Evolutionary conservation across 2,329 filamentous ascomycete genomes (phyloP).

Genomic region (Cadophora malorum): DNA sequence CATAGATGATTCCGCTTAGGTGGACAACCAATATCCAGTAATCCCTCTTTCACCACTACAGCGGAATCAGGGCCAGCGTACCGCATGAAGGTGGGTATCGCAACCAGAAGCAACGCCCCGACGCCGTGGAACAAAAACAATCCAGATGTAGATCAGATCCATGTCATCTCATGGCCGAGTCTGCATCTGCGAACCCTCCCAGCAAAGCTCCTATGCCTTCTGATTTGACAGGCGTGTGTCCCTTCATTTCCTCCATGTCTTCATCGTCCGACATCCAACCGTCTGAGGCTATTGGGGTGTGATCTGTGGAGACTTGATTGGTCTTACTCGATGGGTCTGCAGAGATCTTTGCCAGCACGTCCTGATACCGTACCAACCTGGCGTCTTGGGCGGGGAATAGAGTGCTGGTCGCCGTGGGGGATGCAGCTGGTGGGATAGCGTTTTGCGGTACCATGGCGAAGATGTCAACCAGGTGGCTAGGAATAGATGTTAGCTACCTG

Average conservation of each 20-base stretch:
- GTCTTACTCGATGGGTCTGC: constrained; percentile 51
- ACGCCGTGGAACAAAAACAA: constrained; percentile 42
- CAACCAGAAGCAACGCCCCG: constrained; percentile 40
- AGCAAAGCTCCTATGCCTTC: constrained; percentile 45
- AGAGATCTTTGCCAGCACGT: constrained; percentile 65
- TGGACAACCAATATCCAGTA: constrained; percentile 41
- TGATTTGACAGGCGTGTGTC: constrained; percentile 43
- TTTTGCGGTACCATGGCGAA: constrained; percentile 66
- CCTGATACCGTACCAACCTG: constrained; percentile 64
- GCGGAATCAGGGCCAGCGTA: constrained; percentile 35
- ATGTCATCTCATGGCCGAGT: constrained; percentile 42
- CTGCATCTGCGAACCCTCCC: constrained; percentile 46
- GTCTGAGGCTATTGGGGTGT: constrained; percentile 42
- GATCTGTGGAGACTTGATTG: constrained; percentile 42
- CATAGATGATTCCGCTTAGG: constrained; percentile 45
- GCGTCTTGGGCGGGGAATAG: constrained; percentile 61
- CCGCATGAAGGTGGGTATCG: constrained; percentile 40
- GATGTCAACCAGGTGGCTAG: constrained; percentile 71
- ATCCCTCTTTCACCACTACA: constrained; percentile 36
- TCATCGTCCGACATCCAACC: constrained; percentile 53
- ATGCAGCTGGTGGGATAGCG: constrained; percentile 42
- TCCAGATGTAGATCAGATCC: constrained; percentile 33
- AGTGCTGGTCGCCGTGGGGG: constrained; percentile 45
- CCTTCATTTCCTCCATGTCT: constrained; percentile 42
- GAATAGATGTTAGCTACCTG: constrained; percentile 30